Evolutionary conservation across 192 early-diverging fungal genomes (phyloP), one percentile per base, ranked within the genome.

Genomic region (Allomyces macrogynus): DNA sequence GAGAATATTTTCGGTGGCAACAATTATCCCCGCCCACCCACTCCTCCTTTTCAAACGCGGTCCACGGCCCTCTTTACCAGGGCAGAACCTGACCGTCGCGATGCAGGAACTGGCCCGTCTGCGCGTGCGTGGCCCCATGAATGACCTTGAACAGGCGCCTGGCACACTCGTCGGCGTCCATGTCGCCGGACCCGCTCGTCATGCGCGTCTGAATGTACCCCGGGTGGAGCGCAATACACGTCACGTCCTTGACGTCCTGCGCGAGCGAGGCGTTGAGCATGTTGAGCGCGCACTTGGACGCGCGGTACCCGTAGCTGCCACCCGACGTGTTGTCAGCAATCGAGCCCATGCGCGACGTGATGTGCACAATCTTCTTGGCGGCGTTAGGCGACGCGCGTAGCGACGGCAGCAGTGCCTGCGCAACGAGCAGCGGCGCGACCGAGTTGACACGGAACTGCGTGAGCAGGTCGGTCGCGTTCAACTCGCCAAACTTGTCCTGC

Each of bases 291-390:
- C 24, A 24, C 43, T 65, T 65, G 18, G 64, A 65, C 24, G 64
- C 64, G 44, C 64, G 44, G 64, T 42, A 65, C 23, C 44, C 64
- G 20, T 65, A 65, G 64, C 32, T 32, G 24, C 64, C 64, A 26
- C 64, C 64, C 24, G 44, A 60, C 44, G 24, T 27, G 24, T 65
- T 65, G 3, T 65, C 32, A 26, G 44, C 32, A 42, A 65, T 65
- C 23, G 64, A 65, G 10, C 64, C 64, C 64, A 65, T 65, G 44
- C 25, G 24, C 24, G 64, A 65, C 16, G 64, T 40, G 18, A 65
- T 65, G 14, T 65, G 44, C 24, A 42, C 64, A 42, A 65, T n/a
- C 49, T 57, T 57, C 20, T 57, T 57, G 49, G 16, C 49, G 16
- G 20, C 49, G 49, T n/a, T 14, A 3, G 49, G 16, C 16, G 12